Evolutionary conservation across 2,329 filamentous ascomycete genomes (phyloP), one percentile per base, ranked within the genome.

Genomic region (Ophiostoma quercus): DNA sequence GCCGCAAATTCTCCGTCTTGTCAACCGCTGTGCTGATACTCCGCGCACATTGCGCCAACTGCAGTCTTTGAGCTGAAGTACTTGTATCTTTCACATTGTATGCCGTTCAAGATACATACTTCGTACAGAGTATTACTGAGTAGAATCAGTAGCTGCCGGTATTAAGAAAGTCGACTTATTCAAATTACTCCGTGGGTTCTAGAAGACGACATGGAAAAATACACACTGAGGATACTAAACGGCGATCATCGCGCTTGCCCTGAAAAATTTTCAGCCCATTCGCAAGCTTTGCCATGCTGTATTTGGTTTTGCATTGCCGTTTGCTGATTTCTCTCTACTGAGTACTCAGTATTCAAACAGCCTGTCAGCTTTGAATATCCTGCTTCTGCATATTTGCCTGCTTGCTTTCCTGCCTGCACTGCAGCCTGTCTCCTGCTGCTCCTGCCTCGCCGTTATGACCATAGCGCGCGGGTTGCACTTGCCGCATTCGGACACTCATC

Each of bases 1-100:
- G 63, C 68, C 63, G 68, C 63, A 60, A 47, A 68, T 65, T 63
- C 54, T 68, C 67, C 22, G 54, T 41, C 47, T 62, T 16, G 25
- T 32, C 25, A 32, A 25, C 57, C 57, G 57, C 57, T 16, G 14
- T 8, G 22, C 25, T 22, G 62, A 25, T 25, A 25, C 51, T 25
- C 51, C 51, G 51, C 25, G 3, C 16, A 8, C 51, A 57, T 57
- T 57, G 22, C 51, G 51, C 22, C 51, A 25, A 29, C 51, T 57
- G 25, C 51, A 14, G n/a, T 4, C 51, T 6, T n/a, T 16, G 16
- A 43, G 16, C 7, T n/a, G 43, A n/a, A n/a, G 7, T 34, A 34
- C 34, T 34, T 34, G 34, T 8, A 34, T 34, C 34, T 34, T 34
- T 34, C 34, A 34, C 8, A 8, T 34, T 34, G 25, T 29, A 34